phyloP scores from a whole-genome alignment of 768 basidiomycete genomes.

The Filobasidium wieringae region DNA sequence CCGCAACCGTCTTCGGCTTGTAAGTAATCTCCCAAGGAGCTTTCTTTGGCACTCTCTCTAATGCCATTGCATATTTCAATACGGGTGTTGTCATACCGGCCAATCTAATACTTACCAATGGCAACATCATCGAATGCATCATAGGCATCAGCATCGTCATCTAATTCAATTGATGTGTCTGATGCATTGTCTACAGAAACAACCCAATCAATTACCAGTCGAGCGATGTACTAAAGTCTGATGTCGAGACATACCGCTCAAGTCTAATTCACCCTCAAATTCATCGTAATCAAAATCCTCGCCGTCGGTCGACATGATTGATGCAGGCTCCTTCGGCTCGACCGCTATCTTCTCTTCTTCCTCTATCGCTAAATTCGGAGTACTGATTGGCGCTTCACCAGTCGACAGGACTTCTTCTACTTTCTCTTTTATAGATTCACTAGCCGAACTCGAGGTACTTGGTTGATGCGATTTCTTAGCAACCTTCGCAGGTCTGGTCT shows the following conservation, averaged over 20 bases:
- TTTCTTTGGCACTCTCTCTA: constrained; percentile 24
- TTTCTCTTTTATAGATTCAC: too few species aligned
- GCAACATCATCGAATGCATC: constrained; percentile 30
- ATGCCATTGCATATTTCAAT: neutral
- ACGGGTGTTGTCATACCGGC: neutral
- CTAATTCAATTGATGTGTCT: constrained; percentile 3
- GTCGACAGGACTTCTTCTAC: neutral
- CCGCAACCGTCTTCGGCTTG: constrained; percentile 57
- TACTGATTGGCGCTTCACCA: neutral
- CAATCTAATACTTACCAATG: constrained; percentile 25
- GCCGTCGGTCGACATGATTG: constrained; percentile 9
- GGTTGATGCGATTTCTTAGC: too few species aligned
- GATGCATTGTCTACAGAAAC: neutral
- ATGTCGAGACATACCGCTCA: neutral
- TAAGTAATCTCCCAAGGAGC: constrained; percentile 68
- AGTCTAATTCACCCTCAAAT: constrained; percentile 10
- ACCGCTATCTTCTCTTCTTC: neutral
- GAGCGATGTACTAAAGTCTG: neutral
- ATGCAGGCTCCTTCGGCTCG: neutral
- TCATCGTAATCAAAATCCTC: constrained; percentile 7
- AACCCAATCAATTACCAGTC: neutral
- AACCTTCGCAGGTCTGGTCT: neutral
- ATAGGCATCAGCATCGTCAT: constrained; percentile 23
- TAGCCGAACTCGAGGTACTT: too few species aligned
- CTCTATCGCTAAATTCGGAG: neutral